Evolutionary conservation across 768 basidiomycete genomes (phyloP), one percentile per base, ranked within the genome.

Genomic region (Lactifluus rugatus): DNA sequence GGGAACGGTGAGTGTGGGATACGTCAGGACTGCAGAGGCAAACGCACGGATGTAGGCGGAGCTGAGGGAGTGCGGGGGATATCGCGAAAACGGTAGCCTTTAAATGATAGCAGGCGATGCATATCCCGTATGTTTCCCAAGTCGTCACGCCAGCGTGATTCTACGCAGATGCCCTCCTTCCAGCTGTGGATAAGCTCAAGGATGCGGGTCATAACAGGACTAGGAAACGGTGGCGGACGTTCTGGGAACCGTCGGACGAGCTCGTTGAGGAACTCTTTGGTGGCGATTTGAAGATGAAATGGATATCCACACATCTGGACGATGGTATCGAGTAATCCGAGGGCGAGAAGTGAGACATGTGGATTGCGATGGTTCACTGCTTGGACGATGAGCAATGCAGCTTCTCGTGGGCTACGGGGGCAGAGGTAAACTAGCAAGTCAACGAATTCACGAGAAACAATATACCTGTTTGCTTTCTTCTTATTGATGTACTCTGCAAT

Each of bases 251-350:
- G 83, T 49, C 95, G 85, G 25, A 99, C 96, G 69, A 99, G 85
- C 69, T 98, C 96, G 72, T 99, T 99, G 17, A 98, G 78, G 69
- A 97, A 99, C 67, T 98, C 96, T 68, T 99, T 98, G 42, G 95
- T 98, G 17, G 88, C 78, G 65, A 98, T 89, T 71, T 99, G 96
- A 23, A 99, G 84, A 69, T 98, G 96, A 57, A 99, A 88, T 0
- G 95, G 85, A 73, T 99, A 99, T 70, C 96, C 96, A 69, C 95
- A 98, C 41, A 89, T 86, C 69, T 93, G 89, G 46, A 97, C 87
- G 50, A 99, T 84, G 14, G 89, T 93, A 70, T 93, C 89, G 62
- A 97, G 83, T 4, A 95, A 81, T 5, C 87, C 75, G 11, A 98
- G 80, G 3, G 92, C 84, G 31, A 97, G 83, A 62, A 94, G 80